Evolutionary conservation across 768 basidiomycete genomes (phyloP).

Genomic region (Boletus rubroflammeus): DNA sequence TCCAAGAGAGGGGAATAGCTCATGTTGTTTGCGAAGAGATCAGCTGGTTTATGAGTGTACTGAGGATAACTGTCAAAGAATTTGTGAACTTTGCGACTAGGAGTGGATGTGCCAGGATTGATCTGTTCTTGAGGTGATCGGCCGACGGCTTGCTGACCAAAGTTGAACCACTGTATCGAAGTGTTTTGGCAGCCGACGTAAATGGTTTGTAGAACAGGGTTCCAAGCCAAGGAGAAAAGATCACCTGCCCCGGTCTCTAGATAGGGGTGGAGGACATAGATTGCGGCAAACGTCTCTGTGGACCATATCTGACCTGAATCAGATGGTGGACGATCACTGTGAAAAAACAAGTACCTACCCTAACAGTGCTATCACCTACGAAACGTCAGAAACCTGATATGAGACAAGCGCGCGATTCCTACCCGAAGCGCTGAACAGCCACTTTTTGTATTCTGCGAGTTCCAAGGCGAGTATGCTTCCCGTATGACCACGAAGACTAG

Average conservation of each 20-base stretch:
- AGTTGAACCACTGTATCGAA: constrained; percentile 85
- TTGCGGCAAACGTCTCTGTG: constrained; percentile 56
- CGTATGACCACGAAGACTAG: constrained; percentile 73
- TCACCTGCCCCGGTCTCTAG: constrained; percentile 81
- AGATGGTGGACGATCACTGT: constrained; percentile 2
- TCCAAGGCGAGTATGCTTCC: constrained; percentile 81
- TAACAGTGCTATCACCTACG: constrained; percentile 81
- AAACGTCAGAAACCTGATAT: background rate
- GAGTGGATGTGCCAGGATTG: constrained; percentile 35
- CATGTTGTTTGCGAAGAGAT: constrained; percentile 61
- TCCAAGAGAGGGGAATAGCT: constrained; percentile 32
- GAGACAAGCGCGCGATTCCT: constrained; percentile 16
- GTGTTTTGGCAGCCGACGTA: constrained; percentile 93
- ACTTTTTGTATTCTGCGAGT: constrained; percentile 68
- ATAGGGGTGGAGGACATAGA: constrained; percentile 77
- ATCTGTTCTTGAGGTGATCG: constrained; percentile 5
- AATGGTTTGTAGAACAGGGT: constrained; percentile 58
- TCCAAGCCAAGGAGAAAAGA: constrained; percentile 83
- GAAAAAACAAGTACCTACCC: constrained; percentile 44
- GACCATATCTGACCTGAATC: constrained; percentile 67
- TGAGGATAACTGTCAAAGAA: constrained; percentile 91
- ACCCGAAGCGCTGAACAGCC: constrained; percentile 93
- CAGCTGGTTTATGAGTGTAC: constrained; percentile 63
- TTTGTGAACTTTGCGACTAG: constrained; percentile 63
- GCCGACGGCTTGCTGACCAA: constrained; percentile 29